A percentile compares a stretch with the other conserved stretches of the same genome.
phyloP scores from a whole-genome alignment of 1,139 yeast genomes.

The Wickerhamomyces sp. region DNA sequence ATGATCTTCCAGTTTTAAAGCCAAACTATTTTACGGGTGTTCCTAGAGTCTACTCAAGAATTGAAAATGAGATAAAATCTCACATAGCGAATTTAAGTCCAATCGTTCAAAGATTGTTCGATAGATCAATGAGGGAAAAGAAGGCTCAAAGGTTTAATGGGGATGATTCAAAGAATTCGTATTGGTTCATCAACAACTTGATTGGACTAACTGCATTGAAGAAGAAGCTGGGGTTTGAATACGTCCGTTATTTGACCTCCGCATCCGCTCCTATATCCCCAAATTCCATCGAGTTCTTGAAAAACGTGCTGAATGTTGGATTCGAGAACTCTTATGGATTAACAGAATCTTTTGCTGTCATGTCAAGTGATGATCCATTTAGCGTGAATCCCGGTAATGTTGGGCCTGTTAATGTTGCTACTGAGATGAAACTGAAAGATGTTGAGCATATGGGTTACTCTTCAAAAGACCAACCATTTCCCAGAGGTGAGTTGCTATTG shows the following conservation, averaged over 20 bases:
- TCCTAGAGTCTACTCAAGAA: slow-evolving; percentile 53
- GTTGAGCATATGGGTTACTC: slow-evolving; percentile 53
- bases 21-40: slow-evolving; percentile 50
- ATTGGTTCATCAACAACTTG: slow-evolving; percentile 3
- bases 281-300: slow-evolving; percentile 30
- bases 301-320: slow-evolving; percentile 40
- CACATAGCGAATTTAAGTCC: slow-evolving; percentile 4
- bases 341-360: slow-evolving; percentile 60
- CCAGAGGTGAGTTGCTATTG: slow-evolving; percentile 46
- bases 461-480: slow-evolving; percentile 39
- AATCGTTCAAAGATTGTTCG: slow-evolving; percentile 2
- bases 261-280: slow-evolving; percentile 48
- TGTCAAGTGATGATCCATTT: slow-evolving; percentile 31
- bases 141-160: background rate
- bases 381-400: slow-evolving; percentile 48
- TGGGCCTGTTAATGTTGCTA: slow-evolving; percentile 40
- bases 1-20: slow-evolving; percentile 44
- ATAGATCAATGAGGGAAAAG: slow-evolving; percentile 6
- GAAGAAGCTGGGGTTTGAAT: slow-evolving; percentile 15
- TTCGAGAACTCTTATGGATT: slow-evolving; percentile 60
- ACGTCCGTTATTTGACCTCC: slow-evolving; percentile 28
- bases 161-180: background rate
- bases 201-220: slow-evolving; percentile 5
- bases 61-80: slow-evolving; percentile 38
- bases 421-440: slow-evolving; percentile 47